Conservation (phyloP, 768 basidiomycete genomes). For the Tephrocybe sp. region DNA sequence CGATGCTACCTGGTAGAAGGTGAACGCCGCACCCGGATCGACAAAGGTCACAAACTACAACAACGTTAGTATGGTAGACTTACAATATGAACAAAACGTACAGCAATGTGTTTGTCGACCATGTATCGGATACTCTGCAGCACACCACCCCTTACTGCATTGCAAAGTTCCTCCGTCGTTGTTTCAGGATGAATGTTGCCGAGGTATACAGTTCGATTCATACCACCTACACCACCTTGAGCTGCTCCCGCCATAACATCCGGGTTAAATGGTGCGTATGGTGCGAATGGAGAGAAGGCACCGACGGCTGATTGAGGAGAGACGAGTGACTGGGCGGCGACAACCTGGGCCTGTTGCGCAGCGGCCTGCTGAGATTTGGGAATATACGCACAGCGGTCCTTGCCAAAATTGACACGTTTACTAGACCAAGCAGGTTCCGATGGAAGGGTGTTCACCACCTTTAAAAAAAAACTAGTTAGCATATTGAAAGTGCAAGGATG, state of each 20-base stretch:
- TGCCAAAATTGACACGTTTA: slow-evolving; percentile 97
- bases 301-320: slow-evolving; percentile 50
- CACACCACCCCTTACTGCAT: slow-evolving; percentile 94
- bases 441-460: slow-evolving; percentile 94
- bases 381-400: slow-evolving; percentile 97
- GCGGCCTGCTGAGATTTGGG: slow-evolving; percentile 94
- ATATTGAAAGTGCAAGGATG: background rate
- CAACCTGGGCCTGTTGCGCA: slow-evolving; percentile 83
- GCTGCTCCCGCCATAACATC: slow-evolving; percentile 37
- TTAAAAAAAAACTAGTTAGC: slow-evolving; percentile 4
- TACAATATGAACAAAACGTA: slow-evolving; percentile 38
- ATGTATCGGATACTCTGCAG: slow-evolving; percentile 94
- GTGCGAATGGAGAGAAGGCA: slow-evolving; percentile 46
- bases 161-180: slow-evolving; percentile 92
- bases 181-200: slow-evolving; percentile 98
- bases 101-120: slow-evolving; percentile 96
- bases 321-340: slow-evolving; percentile 71
- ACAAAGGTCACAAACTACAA: slow-evolving; percentile 94
- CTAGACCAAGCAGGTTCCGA: slow-evolving; percentile 93
- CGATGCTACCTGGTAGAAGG: slow-evolving; percentile 91
- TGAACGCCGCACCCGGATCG: slow-evolving; percentile 89
- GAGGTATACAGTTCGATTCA: slow-evolving; percentile 93
- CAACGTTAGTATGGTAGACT: slow-evolving; percentile 14
- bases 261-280: slow-evolving; percentile 54
- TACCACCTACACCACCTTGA: slow-evolving; percentile 41